Evolutionary conservation across 148 eudicot species (phyloP), one percentile per base, ranked within the genome.

Genomic region (Chenopodium quinoa): DNA sequence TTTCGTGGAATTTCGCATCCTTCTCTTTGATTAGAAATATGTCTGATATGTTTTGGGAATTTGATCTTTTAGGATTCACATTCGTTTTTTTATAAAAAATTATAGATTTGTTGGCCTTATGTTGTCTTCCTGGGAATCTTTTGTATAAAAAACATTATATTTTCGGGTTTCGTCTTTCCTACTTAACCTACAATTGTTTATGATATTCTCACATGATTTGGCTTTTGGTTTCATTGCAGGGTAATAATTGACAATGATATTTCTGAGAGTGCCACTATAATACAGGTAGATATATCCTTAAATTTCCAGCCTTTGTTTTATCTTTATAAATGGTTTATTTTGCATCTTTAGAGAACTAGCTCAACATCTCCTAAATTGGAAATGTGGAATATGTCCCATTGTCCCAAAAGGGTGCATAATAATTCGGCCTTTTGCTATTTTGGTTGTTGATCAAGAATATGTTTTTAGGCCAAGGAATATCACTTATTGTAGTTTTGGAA

Each of bases 111-210:
- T 79, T 83, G 86, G 86, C 79, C 58, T 79, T 83, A 75, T 79
- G 82, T 79, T 83, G 85, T 79, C 79, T 79, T 79, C 29, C 31
- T 75, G 58, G 22, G 86, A 83, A 83, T 83, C 86, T 79, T 79
- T 75, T 68, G 63, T 62, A 60, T 83, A 83, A 69, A 79, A 79
- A 52, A 75, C 29, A 13, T 25, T 71, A 4, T 37, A 34, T 34
- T 65, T 82, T 69, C 46, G 34, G 76, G 79, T 52, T 75, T 83
- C 62, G 50, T 76, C 83, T 71, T 84, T 83, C 72, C 71, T 80
- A 68, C 76, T 52, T 75, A 79, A 79, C 29, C 85, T 83, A 69
- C 47, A 52, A 75, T 80, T 79, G 71, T 79, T 76, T 76, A 31
- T 76, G 64, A 19, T 69, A 76, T 60, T 27, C 25, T 76, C 83